Base-by-base conservation (phyloP, 1,284 basidiomycete genomes). In the Ustilago shanxiensis region DNA sequence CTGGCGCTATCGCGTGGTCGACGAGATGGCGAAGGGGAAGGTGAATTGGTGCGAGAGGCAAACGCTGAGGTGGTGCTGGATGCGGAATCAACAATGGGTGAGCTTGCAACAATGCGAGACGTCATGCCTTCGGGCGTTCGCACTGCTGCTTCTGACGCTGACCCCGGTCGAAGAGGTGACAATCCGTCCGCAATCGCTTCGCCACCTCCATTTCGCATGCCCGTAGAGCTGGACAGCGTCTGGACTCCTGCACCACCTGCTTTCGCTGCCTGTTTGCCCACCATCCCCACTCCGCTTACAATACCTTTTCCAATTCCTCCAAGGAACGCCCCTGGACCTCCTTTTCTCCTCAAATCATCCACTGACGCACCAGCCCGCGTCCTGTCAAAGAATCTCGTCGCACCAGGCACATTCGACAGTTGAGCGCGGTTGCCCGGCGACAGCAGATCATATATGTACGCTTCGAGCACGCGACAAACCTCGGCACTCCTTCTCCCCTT, bases 341-440 rank as follows among this genome's bases (percentile, higher is more conserved):
- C 70, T 31, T 69, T 69, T 9, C 57, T 33, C 7, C 64, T 57
- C 28, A 66, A 29, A 39, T 69, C 65, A 10, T 78, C 81, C 2
- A 66, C 72, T 29, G 73, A 63, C 9, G 80, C 77, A 16, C 76
- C 79, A 11, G 83, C 79, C 4, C 81, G 52, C 3, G 77, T 83
- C 62, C 82, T 72, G 50, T 85, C 83, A 52, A 84, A 66, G 58
- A 85, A 85, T 6, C 69, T 58, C 54, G 67, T 76, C 22, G 82
- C 79, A 3, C 71, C 73, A 24, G 61, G 54, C 3, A 76, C 54
- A 11, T 44, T 33, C 0, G 63, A 55, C 28, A 75, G 47, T 22
- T 68, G 72, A 20, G 44, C 41, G n/a, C 67, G 41, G 7, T 72
- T 57, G 2, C n/a, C 35, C 11, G 72, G 78, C 26, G 58, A 22